Base-by-base conservation (phyloP, 192 early-diverging fungal genomes). In the Podila epigama region DNA sequence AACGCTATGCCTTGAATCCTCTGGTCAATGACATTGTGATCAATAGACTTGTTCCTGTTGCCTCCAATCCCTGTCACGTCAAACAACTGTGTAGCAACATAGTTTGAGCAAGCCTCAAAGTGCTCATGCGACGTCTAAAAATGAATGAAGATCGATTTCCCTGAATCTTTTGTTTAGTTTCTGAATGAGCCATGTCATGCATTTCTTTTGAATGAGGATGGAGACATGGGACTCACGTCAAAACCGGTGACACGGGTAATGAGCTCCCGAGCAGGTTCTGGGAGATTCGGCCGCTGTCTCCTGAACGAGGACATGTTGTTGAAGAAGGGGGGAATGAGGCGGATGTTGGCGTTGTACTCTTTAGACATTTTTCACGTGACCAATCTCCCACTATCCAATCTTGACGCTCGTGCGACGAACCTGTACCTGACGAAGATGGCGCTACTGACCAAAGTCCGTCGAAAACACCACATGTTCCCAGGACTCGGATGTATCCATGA, bases 31-130 rank as follows among this genome's bases (percentile, higher is more conserved):
- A n/a, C 50, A 4, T 32, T 36, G 51, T 58, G 58, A 28, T 77
- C 73, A 10, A 68, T 35, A 4, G 60, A 39, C 56, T 77, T 77
- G 56, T 77, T 77, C 5, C 66, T 59, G 1, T 34, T 37, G 2
- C 66, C 73, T 9, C 73, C 65, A 4, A 68, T 34, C 3, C 73
- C 73, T 31, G 27, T 44, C 13, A 68, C 56, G 13, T 77, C 73
- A 41, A 54, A 77, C n/a, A 77, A 66, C 12, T 68, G 66, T 7
- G 39, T 55, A 8, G 32, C 28, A 4, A 77, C 66, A 59, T 59
- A 77, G 33, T 25, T 62, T 32, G 42, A 18, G 22, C 57, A 68
- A 29, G 60, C 36, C 25, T 77, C 66, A 33, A 77, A 77, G 61
- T 77, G 56, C 1, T 58, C 34, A 32, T 62, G 37, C 2, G 44